Conservation (phyloP, 2,329 filamentous ascomycete species). For the Penicillium paneum region DNA sequence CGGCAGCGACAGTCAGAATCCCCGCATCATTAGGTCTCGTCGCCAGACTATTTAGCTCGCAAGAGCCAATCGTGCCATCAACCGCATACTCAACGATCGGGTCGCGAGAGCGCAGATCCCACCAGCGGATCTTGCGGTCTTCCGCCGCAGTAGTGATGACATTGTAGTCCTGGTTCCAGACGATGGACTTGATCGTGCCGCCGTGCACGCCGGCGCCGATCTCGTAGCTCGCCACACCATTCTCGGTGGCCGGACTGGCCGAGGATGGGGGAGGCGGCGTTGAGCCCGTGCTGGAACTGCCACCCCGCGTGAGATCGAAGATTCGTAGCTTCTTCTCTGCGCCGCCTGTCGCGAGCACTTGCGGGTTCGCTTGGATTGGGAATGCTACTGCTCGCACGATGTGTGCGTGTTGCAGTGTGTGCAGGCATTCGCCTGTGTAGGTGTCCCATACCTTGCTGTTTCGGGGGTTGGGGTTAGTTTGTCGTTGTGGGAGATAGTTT, state of each 20-base stretch:
- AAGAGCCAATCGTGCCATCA: slow-evolving; percentile 83
- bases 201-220: slow-evolving; percentile 81
- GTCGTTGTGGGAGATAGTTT: neutral
- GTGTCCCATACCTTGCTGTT: slow-evolving; percentile 93
- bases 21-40: slow-evolving; percentile 61
- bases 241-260: slow-evolving; percentile 29
- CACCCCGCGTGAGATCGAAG: slow-evolving; percentile 70
- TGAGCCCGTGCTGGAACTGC: slow-evolving; percentile 36
- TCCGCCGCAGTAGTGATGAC: slow-evolving; percentile 85
- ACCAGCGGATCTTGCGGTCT: slow-evolving; percentile 92
- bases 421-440: slow-evolving; percentile 83
- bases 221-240: slow-evolving; percentile 68
- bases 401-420: slow-evolving; percentile 85
- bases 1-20: slow-evolving; percentile 86
- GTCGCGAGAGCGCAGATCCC: slow-evolving; percentile 74
- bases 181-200: slow-evolving; percentile 90
- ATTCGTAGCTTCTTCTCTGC: slow-evolving; percentile 96
- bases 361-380: slow-evolving; percentile 72
- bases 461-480: slow-evolving; percentile 29
- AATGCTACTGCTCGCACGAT: slow-evolving; percentile 95
- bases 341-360: slow-evolving; percentile 82
- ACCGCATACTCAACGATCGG: slow-evolving; percentile 74
- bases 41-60: slow-evolving; percentile 75
- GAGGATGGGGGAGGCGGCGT: slow-evolving; percentile 39
- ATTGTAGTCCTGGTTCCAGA: slow-evolving; percentile 87